Percentiles rank a stretch among this genome's conserved stretches.
Conservation (phyloP, 108 stramenopile genomes). For the Epithemia pelagica region DNA sequence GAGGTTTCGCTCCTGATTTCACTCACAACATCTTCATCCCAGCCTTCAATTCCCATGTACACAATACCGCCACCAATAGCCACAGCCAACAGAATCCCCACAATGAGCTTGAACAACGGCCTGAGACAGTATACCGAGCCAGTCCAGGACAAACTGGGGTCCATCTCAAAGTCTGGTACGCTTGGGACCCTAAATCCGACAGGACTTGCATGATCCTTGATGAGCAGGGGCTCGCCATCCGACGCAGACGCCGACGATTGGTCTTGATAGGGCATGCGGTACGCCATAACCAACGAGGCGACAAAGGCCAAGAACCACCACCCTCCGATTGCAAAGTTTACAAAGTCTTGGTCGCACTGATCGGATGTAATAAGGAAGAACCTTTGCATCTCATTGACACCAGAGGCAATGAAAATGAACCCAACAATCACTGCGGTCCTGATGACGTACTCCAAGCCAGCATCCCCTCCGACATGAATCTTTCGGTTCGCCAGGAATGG, state of each 20-base stretch:
- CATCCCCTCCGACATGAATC: constrained; percentile 52
- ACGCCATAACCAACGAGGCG: constrained; percentile 29
- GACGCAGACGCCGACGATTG: constrained; percentile 8
- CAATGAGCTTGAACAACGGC: neutral
- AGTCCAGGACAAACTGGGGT: constrained; percentile 19
- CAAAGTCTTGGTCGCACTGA: constrained; percentile 42
- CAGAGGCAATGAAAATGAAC: constrained; percentile 41
- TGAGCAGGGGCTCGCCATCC: constrained; percentile 47
- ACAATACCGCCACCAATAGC: neutral
- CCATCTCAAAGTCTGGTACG: constrained; percentile 54
- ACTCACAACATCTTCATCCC: neutral
- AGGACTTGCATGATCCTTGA: constrained; percentile 50
- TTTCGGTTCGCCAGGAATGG: constrained; percentile 52
- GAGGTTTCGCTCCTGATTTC: neutral
- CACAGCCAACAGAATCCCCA: neutral
- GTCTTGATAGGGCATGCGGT: neutral
- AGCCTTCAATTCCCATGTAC: neutral
- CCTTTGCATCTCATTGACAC: constrained; percentile 43
- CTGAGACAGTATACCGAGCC: neutral
- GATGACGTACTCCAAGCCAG: constrained; percentile 50
- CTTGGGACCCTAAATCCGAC: constrained; percentile 56
- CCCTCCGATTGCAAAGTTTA: constrained; percentile 45
- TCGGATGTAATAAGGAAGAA: constrained; percentile 32
- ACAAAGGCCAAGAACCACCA: constrained; percentile 53
- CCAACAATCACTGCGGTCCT: constrained; percentile 39